Base-by-base conservation (phyloP, 805 yeast species). In the Allodekkera sacchari region DNA sequence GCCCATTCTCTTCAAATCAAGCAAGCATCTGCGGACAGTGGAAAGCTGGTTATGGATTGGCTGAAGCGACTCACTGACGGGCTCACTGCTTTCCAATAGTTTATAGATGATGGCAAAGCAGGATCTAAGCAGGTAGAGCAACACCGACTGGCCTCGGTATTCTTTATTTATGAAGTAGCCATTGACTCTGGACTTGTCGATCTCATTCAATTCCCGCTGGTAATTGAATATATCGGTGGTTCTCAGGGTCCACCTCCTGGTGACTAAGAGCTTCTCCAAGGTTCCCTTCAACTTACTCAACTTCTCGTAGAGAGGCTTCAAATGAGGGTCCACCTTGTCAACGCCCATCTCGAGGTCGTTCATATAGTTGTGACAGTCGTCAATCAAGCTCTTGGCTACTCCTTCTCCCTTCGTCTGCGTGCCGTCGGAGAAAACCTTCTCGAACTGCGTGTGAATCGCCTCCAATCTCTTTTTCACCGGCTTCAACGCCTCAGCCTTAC, bases 221-320 rank as follows among this genome's bases (percentile, higher is more conserved):
- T 83, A 88, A 30, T 70, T 68, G 59, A 82, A 92, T 39, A 92
- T 66, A 59, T 92, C 99, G 0, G 98, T 92, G 49, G 88, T 95
- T 50, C 99, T 74, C 61, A 92, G 64, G 2, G 97, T 89, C 99
- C 99, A 92, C 54, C 98, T 73, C 57, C 96, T 77, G 3, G 98
- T 92, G 27, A 92, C 75, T 45, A 89, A 66, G 40, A 92, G 63
- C 43, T 83, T 84, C 45, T 84, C 95, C 38, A 92, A 66, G 13
- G 78, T 77, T 16, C 74, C 66, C 53, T 85, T 83, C 44, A 85
- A 66, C 27, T 68, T 72, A 19, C 71, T 61, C 42, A 92, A 63
- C 36, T 72, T 66, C 30, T 71, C 66, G 57, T 83, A 88, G 18
- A 82, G 64, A 12, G 72, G 72, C 30, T 64, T 61, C 33, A 83